Evolutionary conservation across 176 grass and related monocot species (phyloP).

Genomic region (Oryza brachyantha): DNA sequence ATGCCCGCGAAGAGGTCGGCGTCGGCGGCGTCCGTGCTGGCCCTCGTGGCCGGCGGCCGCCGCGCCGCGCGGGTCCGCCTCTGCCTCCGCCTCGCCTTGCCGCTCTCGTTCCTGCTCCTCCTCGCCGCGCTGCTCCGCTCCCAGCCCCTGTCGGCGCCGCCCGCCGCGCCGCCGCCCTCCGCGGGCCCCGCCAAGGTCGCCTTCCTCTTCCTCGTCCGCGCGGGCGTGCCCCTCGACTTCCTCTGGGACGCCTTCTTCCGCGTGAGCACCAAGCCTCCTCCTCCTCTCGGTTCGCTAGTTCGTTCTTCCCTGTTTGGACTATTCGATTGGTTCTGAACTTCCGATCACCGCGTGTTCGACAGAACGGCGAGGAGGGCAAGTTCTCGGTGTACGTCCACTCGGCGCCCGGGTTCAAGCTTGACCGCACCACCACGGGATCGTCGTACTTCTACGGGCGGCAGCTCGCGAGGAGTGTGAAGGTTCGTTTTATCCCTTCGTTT

Average conservation of each 20-base stretch:
- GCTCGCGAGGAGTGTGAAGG: constrained; percentile 67
- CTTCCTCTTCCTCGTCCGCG: constrained; percentile 88
- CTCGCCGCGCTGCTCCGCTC: constrained; percentile 48
- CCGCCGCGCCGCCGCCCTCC: constrained; percentile 15
- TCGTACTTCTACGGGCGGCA: constrained; percentile 76
- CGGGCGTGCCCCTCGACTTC: constrained; percentile 85
- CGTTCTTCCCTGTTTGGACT: neutral
- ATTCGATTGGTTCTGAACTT: constrained; percentile 2
- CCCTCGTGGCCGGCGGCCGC: constrained; percentile 20
- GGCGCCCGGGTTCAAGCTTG: constrained; percentile 73
- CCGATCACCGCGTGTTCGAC: constrained; percentile 22
- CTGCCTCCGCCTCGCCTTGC: constrained; percentile 65
- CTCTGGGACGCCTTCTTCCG: constrained; percentile 94
- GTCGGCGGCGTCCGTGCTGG: constrained; percentile 11
- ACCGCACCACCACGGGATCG: constrained; percentile 72
- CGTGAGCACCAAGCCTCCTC: constrained; percentile 10
- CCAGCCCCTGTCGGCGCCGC: constrained; percentile 16
- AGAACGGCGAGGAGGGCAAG: constrained; percentile 75
- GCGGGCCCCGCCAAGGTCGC: constrained; percentile 57
- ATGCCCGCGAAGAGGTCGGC: constrained; percentile 62
- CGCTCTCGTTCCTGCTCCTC: constrained; percentile 59
- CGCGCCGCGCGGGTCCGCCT: constrained; percentile 46
- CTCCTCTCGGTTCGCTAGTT: neutral
- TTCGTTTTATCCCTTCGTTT: neutral
- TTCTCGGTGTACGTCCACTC: constrained; percentile 98